Evolutionary conservation across 192 early-diverging fungal species (phyloP).

Genomic region (Coemansia sp.): DNA sequence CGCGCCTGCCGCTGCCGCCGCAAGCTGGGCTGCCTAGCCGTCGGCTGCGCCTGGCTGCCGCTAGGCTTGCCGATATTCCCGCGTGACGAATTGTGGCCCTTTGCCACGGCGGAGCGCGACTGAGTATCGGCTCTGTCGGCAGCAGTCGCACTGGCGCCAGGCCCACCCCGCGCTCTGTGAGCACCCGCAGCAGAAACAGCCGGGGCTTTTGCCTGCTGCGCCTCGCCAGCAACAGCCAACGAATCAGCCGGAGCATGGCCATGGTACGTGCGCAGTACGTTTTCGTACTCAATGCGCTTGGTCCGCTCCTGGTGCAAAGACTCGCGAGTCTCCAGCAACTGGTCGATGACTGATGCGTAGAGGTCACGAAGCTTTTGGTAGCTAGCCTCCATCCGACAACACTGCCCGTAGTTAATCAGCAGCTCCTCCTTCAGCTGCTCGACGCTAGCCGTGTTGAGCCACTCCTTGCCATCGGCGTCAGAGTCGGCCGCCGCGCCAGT

Average conservation of each 20-base stretch:
- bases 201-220: background rate
- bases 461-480: conserved; percentile 28
- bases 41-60: background rate
- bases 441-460: conserved; percentile 36
- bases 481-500: background rate
- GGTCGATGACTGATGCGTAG: conserved; percentile 46
- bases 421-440: conserved; percentile 52
- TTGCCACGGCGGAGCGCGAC: background rate
- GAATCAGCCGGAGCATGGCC: conserved; percentile 24
- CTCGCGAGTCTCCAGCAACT: conserved; percentile 46
- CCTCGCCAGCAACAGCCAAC: background rate
- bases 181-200: conserved; percentile 3
- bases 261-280: conserved; percentile 39
- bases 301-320: conserved; percentile 43
- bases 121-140: background rate
- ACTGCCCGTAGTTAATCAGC: conserved; percentile 52
- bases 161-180: background rate
- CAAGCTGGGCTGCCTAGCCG: conserved; percentile 28
- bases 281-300: conserved; percentile 36
- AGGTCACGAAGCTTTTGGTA: conserved; percentile 54
- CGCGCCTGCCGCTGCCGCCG: conserved; percentile 34
- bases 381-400: conserved; percentile 50
- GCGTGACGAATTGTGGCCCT: background rate
- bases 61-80: background rate
- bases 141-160: background rate